Evolutionary conservation across 2,329 filamentous ascomycete species (phyloP), one percentile per base, ranked within the genome.

Genomic region (Fusarium sp.): DNA sequence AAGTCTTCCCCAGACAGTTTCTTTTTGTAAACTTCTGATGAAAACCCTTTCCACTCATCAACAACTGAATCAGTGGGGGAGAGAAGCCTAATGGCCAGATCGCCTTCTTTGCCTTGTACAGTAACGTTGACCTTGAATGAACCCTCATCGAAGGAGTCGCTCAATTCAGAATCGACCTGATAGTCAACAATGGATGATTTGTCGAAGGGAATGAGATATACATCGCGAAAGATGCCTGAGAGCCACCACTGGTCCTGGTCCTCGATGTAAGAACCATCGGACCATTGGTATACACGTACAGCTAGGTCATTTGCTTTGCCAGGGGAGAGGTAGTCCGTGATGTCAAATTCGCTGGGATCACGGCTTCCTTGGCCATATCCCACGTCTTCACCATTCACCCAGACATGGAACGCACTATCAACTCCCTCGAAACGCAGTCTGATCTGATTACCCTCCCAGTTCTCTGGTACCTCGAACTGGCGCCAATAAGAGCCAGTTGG

Each of bases 361-460:
- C 91, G 83, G 6, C 88, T 88, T 2, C 91, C 91, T 73, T 93
- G 90, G 2, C 87, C 88, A 73, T 93, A 93, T 2, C 91, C 91
- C 9, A 92, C 84, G 46, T 89, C 80, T 13, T 81, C 78, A 0
- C 89, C 89, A 71, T 94, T 93, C 5, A 94, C 74, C 84, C 87
- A 93, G 3, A 92, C 81, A 67, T 90, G 88, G 67, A 91, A 93
- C 0, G 90, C 87, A 44, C 88, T 87, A 72, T 93, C 91, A 0
- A 93, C 90, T 0, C 91, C 91, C 68, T 93, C 91, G 59, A 93
- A 93, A 6, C 90, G 82, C 6, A 94, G 78, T n/a, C 90, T 81
- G 15, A 91, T 81, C 67, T 91, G 88, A 25, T 83, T 77, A 6
- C 78, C 79, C n/a, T 79, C 78, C 48, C 82, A 84, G 8, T 80